Conservation (phyloP, 108 stramenopile species). For the Discostella pseudostelligera region DNA sequence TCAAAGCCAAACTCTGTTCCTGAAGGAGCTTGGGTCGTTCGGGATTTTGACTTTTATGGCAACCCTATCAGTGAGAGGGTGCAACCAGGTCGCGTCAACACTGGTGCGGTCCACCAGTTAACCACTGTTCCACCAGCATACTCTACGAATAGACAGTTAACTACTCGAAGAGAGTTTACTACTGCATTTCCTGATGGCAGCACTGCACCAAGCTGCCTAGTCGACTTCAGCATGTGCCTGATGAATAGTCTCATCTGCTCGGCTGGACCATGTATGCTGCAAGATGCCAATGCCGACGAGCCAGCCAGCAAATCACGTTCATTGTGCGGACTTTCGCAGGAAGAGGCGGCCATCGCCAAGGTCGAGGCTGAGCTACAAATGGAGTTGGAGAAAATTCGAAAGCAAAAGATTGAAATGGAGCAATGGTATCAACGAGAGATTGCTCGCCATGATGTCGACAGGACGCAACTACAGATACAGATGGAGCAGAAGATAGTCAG, state of each 20-base stretch:
- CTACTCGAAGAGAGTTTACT: too few species aligned
- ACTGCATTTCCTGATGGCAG: too few species aligned
- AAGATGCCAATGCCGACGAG: too few species aligned
- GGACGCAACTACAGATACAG: background rate
- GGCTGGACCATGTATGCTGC: too few species aligned
- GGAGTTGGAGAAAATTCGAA: background rate
- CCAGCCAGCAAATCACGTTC: too few species aligned
- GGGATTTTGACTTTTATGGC: conserved; percentile 6
- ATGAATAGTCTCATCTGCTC: too few species aligned
- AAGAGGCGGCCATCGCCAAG: background rate
- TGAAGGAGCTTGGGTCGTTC: background rate
- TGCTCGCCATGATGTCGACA: background rate
- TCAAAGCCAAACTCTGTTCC: background rate
- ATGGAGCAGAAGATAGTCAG: background rate
- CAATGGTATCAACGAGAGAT: background rate
- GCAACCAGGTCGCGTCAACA: background rate
- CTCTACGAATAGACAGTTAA: too few species aligned
- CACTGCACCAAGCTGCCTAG: too few species aligned
- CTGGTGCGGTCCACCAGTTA: background rate
- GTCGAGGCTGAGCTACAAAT: background rate
- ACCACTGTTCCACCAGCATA: too few species aligned
- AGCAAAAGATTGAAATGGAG: background rate
- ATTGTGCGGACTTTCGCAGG: background rate
- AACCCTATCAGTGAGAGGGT: background rate
- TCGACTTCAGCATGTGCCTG: too few species aligned